Conservation (phyloP, 2,329 filamentous ascomycete species). For the Trichoderma endophyticum region DNA sequence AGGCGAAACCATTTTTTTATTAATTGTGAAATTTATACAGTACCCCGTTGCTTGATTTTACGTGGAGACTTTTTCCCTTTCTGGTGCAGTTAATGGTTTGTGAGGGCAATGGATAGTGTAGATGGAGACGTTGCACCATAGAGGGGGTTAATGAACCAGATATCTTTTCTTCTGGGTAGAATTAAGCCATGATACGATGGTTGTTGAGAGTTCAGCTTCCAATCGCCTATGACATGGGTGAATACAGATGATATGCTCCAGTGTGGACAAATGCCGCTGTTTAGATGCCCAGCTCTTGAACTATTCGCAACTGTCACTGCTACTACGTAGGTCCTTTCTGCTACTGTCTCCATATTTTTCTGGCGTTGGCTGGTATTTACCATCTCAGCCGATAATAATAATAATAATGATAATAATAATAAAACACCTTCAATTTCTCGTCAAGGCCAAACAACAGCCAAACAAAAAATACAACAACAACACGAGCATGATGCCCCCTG, state of each 20-base stretch:
- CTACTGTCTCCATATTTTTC: no score
- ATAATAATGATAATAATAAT: neutral
- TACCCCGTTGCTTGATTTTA: neutral
- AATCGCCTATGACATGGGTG: neutral
- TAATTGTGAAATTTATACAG: conserved; percentile 31
- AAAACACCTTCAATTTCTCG: neutral
- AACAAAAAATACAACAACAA: neutral
- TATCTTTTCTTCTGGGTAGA: neutral
- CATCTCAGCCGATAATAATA: neutral
- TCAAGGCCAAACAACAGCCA: neutral
- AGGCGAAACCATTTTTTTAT: conserved; percentile 29
- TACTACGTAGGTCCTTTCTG: no score
- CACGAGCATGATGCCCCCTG: neutral
- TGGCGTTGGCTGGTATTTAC: no score
- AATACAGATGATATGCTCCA: neutral
- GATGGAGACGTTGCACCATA: neutral
- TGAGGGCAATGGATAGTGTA: neutral
- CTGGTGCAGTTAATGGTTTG: neutral
- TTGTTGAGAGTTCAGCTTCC: neutral
- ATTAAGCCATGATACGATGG: neutral
- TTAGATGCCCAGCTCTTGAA: neutral
- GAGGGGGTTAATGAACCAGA: neutral
- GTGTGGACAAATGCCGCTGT: neutral
- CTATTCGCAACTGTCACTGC: no score
- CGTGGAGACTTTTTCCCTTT: neutral